Conservation (phyloP, 2,329 filamentous ascomycete species). For the Grosmannia serpens region DNA sequence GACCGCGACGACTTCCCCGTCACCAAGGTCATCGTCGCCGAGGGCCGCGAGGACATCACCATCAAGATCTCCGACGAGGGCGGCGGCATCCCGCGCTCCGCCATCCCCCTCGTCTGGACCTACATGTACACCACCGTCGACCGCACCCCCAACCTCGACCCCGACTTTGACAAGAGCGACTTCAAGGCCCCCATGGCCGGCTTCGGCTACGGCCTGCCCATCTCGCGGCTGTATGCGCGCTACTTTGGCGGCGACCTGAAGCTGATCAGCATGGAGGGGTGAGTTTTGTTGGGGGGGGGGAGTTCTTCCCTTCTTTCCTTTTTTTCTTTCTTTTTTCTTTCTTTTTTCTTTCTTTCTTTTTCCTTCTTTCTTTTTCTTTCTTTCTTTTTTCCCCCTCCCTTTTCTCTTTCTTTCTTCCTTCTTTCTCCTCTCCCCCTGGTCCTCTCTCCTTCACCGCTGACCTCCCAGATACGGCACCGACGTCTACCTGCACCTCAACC, state of each 20-base stretch:
- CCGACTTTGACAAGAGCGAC: constrained; percentile 96
- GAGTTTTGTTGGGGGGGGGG: constrained; percentile 35
- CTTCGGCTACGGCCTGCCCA: constrained; percentile 94
- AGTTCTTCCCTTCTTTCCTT: background rate
- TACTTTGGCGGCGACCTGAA: constrained; percentile 98
- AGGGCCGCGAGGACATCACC: constrained; percentile 96
- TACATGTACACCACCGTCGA: constrained; percentile 99
- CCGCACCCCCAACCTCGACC: constrained; percentile 85
- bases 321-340: background rate
- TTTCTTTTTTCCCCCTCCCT: no score
- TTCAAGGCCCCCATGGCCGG: constrained; percentile 99
- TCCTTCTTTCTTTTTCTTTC: background rate
- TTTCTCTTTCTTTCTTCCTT: no score
- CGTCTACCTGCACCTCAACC: constrained; percentile 95
- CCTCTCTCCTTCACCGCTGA: no score
- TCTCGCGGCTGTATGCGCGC: constrained; percentile 83
- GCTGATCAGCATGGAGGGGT: constrained; percentile 99
- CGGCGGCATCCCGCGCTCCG: constrained; percentile 83
- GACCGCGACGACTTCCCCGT: constrained; percentile 95
- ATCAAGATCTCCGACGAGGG: constrained; percentile 98
- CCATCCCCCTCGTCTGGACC: constrained; percentile 97
- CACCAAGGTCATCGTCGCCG: constrained; percentile 94
- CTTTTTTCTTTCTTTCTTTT: background rate
- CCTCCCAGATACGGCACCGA: constrained; percentile 79
- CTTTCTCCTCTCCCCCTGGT: no score